These are phyloP conservation scores for Naematelia aurantialba DNA, from an alignment of 768 basidiomycete species.

Conservation along the genomic window DNA sequence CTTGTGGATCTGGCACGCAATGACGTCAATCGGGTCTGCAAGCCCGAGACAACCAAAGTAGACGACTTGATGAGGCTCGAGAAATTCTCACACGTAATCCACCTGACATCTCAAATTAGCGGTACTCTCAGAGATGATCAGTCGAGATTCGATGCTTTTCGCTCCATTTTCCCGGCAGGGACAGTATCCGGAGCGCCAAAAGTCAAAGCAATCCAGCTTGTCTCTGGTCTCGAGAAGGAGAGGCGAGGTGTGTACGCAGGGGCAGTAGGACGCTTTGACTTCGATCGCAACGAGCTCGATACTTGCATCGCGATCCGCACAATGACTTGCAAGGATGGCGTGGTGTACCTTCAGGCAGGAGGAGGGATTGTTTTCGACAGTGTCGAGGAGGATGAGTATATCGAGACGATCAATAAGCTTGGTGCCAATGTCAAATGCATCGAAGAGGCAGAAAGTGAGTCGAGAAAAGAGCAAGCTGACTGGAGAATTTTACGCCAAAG, in stretches of 20 bases:
- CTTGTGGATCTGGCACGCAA: constrained; percentile 95
- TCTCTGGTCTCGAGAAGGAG: constrained; percentile 80
- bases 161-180: constrained; percentile 97
- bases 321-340: constrained; percentile 91
- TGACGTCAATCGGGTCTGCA: constrained; percentile 96
- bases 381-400: constrained; percentile 94
- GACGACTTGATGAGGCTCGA: constrained; percentile 90
- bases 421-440: constrained; percentile 79
- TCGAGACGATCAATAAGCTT: constrained; percentile 93
- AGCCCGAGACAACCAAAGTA: constrained; percentile 90
- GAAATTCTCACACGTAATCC: constrained; percentile 97
- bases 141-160: constrained; percentile 94
- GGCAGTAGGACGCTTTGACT: constrained; percentile 96
- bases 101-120: constrained; percentile 91
- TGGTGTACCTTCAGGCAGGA: constrained; percentile 83
- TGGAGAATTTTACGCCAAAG: constrained; percentile 9
- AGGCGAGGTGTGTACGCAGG: constrained; percentile 92
- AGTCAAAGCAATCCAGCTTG: constrained; percentile 93
- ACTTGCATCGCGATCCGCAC: constrained; percentile 98
- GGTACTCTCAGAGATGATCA: constrained; percentile 75
- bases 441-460: constrained; percentile 75
- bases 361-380: constrained; percentile 97
- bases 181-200: constrained; percentile 99
- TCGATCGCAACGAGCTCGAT: constrained; percentile 81
- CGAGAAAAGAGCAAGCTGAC: constrained; percentile 1